phyloP scores from a whole-genome alignment of 495 filamentous ascomycete species.

The Tricharina praecox region DNA sequence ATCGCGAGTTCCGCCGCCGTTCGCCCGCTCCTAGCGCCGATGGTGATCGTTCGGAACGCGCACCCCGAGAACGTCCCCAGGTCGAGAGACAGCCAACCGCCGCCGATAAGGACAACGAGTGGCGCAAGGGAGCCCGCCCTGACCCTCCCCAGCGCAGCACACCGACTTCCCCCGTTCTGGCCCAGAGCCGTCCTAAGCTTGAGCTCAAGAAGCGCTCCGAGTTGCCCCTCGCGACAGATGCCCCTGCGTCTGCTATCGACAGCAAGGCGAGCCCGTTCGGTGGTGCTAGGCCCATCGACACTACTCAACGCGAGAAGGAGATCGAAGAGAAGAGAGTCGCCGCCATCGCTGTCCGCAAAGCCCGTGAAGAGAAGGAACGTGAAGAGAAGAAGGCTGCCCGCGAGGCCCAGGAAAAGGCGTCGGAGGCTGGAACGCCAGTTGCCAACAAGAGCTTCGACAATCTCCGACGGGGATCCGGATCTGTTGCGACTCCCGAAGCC shows the following conservation, averaged over 20 bases:
- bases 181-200: constrained; percentile 27
- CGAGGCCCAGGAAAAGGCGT: constrained; percentile 36
- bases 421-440: constrained; percentile 21
- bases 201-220: constrained; percentile 57
- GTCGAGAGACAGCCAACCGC: constrained; percentile 22
- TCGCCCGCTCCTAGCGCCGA: constrained; percentile 18
- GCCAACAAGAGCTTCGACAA: constrained; percentile 16
- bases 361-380: constrained; percentile 71
- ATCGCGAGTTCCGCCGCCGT: constrained; percentile 32
- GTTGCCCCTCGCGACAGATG: constrained; percentile 18
- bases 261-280: constrained; percentile 70
- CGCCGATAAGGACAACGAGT: constrained; percentile 68
- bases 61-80: constrained; percentile 18
- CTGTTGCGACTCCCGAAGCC: constrained; percentile 3
- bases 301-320: constrained; percentile 54
- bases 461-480: constrained; percentile 16
- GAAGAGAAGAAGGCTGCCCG: constrained; percentile 29
- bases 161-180: constrained; percentile 4
- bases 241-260: constrained; percentile 30
- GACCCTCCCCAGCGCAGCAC: constrained; percentile 33
- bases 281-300: constrained; percentile 33
- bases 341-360: constrained; percentile 61
- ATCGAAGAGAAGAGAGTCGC: constrained; percentile 72
- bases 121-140: constrained; percentile 72
- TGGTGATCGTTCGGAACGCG: constrained; percentile 3